phyloP scores from a whole-genome alignment of 2,329 filamentous ascomycete species.

The Pseudogymnoascus sp. region DNA sequence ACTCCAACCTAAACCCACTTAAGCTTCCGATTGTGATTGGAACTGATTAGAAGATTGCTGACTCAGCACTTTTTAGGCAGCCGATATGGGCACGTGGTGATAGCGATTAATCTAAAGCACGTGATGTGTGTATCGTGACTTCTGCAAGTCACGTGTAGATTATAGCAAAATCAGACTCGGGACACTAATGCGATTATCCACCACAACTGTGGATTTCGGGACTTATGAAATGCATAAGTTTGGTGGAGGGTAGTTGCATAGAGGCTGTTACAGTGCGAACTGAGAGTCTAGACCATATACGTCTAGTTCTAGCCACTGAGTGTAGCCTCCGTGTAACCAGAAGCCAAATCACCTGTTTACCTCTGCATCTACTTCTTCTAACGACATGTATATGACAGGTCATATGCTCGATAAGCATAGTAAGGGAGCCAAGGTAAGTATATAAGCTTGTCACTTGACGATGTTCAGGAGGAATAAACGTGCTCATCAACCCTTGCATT shows the following conservation, averaged over 20 bases:
- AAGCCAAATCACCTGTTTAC: not conserved
- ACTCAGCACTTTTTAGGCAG: not conserved
- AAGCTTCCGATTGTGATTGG: slow-evolving; percentile 7
- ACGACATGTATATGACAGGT: not conserved
- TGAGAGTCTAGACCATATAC: not conserved
- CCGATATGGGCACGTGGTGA: not conserved
- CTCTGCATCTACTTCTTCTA: not conserved
- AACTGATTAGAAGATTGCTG: not conserved
- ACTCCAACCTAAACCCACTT: not conserved
- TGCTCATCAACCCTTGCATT: not conserved
- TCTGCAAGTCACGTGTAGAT: not conserved
- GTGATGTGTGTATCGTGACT: not conserved
- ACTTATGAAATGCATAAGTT: not conserved
- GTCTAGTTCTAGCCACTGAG: not conserved
- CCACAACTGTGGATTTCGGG: not conserved
- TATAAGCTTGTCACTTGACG: not conserved
- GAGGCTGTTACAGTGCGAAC: not conserved
- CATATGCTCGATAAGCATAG: not conserved
- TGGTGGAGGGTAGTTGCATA: not conserved
- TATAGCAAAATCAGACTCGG: not conserved
- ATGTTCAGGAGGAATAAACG: not conserved
- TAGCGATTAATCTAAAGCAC: not conserved
- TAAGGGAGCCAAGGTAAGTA: not conserved
- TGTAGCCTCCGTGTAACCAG: not conserved
- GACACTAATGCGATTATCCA: not conserved